These are phyloP conservation scores for Globisporangium paroecandrum DNA, from an alignment of 352 stramenopile species.

Conservation along the genomic window DNA sequence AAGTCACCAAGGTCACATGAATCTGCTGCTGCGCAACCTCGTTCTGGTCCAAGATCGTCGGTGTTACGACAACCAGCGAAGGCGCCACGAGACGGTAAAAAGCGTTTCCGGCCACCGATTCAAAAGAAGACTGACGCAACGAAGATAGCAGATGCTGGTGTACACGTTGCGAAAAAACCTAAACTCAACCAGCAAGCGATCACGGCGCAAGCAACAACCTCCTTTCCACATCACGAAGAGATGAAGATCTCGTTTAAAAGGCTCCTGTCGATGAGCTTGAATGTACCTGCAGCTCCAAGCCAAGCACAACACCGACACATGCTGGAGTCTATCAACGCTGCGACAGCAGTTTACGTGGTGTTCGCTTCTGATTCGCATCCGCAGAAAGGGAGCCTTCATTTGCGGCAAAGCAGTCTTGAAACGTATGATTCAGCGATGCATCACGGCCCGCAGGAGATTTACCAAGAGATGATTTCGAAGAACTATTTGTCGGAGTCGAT, in stretches of 20 bases:
- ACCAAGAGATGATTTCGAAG: slow-evolving; percentile 28
- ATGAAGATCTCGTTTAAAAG: slow-evolving; percentile 47
- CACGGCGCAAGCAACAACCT: not conserved
- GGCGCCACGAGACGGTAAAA: slow-evolving; percentile 15
- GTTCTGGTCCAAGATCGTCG: not conserved
- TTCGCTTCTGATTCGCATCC: slow-evolving; percentile 16
- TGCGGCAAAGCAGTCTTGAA: slow-evolving; percentile 11
- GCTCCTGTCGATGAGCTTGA: slow-evolving; percentile 17
- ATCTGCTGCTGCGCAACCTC: not conserved
- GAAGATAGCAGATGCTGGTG: slow-evolving; percentile 7
- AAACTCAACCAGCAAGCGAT: slow-evolving; percentile 12
- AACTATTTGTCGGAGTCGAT: slow-evolving; percentile 26
- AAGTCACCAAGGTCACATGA: not conserved
- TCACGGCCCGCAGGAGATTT: slow-evolving; percentile 30
- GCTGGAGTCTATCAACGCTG: slow-evolving; percentile 30
- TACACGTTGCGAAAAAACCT: slow-evolving; percentile 18
- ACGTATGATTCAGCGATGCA: slow-evolving; percentile 17
- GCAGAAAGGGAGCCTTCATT: not conserved
- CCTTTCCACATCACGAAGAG: slow-evolving; percentile 29
- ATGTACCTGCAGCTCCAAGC: slow-evolving; percentile 3
- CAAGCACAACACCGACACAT: slow-evolving; percentile 18
- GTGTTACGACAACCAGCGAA: slow-evolving; percentile 11
- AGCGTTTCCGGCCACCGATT: slow-evolving; percentile 41
- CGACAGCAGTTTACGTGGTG: slow-evolving; percentile 26
- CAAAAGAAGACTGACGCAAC: slow-evolving; percentile 27